Conservation (phyloP, 192 early-diverging fungal genomes). For the Diversispora eburnea region DNA sequence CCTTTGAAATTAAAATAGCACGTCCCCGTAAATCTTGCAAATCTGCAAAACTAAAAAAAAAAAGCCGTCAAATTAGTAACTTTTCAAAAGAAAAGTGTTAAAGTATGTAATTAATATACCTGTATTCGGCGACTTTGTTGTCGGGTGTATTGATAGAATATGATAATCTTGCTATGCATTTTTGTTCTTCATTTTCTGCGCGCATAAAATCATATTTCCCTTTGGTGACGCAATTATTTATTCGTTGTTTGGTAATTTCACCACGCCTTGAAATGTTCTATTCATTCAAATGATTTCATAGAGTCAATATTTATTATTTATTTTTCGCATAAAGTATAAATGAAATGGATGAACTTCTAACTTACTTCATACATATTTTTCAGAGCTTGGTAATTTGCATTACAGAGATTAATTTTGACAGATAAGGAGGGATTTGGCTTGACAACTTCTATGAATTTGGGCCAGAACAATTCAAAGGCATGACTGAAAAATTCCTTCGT, state of each 20-base stretch:
- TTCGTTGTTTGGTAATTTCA: slow-evolving; percentile 26
- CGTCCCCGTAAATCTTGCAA: slow-evolving; percentile 30
- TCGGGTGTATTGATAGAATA: neutral
- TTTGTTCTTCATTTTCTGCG: neutral
- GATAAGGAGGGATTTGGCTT: neutral
- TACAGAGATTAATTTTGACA: slow-evolving; percentile 21
- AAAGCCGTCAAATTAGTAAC: neutral
- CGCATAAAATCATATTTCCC: slow-evolving; percentile 23
- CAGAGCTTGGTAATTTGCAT: slow-evolving; percentile 14
- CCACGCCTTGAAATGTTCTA: slow-evolving; percentile 10
- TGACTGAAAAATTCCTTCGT: neutral
- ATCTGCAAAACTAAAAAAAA: slow-evolving; percentile 22
- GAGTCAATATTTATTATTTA: no score
- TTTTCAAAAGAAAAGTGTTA: no score
- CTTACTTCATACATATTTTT: slow-evolving; percentile 15
- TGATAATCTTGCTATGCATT: slow-evolving; percentile 19
- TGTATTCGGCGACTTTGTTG: neutral
- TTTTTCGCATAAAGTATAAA: no score
- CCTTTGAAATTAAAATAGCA: slow-evolving; percentile 26
- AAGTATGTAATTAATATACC: no score
- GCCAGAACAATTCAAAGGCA: neutral
- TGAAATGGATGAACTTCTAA: no score
- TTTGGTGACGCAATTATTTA: slow-evolving; percentile 15
- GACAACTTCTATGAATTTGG: neutral
- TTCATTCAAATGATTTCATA: no score